Conservation (phyloP, 108 stramenopile genomes). For the Skeletonema grethae region DNA sequence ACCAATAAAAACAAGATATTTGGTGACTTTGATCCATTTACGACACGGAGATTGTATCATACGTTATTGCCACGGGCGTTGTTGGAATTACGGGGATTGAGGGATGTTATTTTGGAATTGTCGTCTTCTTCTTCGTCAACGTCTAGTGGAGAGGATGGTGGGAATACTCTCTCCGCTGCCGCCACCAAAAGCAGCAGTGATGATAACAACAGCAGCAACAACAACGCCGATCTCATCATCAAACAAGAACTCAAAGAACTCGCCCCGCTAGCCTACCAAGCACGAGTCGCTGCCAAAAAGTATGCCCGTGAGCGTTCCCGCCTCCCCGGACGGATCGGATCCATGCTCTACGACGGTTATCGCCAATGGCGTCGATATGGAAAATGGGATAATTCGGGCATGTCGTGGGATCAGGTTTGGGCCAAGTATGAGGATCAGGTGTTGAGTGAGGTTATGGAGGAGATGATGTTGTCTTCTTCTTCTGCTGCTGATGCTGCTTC, state of each 20-base stretch:
- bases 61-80: constrained; percentile 80
- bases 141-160: not conserved
- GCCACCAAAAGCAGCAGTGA: too few relatives aligned
- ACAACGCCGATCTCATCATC: constrained; percentile 14
- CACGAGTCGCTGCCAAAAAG: constrained; percentile 89
- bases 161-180: too few relatives aligned
- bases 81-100: constrained; percentile 60
- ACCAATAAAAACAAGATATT: constrained; percentile 81
- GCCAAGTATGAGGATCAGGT: constrained; percentile 88
- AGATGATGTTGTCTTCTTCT: constrained; percentile 1
- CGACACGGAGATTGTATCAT: constrained; percentile 82
- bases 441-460: constrained; percentile 47
- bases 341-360: constrained; percentile 89
- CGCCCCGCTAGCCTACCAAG: constrained; percentile 91
- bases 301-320: constrained; percentile 90
- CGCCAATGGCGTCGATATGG: constrained; percentile 82
- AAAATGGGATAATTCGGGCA: constrained; percentile 77
- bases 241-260: constrained; percentile 70
- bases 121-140: not conserved
- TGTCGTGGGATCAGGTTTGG: constrained; percentile 95
- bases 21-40: constrained; percentile 81
- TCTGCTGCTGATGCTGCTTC: too few relatives aligned
- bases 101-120: constrained; percentile 33
- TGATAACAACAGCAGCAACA: not conserved
- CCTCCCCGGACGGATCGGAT: constrained; percentile 79